Base-by-base conservation (phyloP, 2,329 filamentous ascomycete genomes). In the Arthroderma sp. region DNA sequence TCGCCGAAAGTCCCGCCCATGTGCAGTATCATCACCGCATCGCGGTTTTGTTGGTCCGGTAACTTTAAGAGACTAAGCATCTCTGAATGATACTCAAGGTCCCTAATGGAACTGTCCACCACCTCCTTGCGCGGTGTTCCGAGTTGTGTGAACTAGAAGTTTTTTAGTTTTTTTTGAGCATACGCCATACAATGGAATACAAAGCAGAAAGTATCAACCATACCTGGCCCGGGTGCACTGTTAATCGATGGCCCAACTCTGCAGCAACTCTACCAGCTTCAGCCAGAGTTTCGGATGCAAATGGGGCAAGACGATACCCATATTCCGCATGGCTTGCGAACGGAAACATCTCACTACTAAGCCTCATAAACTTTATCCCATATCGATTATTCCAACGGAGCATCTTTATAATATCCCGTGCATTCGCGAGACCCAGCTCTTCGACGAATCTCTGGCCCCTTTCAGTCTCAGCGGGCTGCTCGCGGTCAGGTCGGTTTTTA, bases 321-420 rank as follows among this genome's bases (percentile, higher is more conserved):
- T 94, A 82, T 50, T 86, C 82, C 27, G 76, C 74, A 56, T 96
- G 89, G 51, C 85, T 93, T 1, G 89, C 89, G 60, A 95, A 95
- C 0, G 89, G 89, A 52, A 96, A 96, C 84, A 95, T 95, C 54
- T 95, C 89, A 44, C 86, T 94, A 53, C 86, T 94, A 15, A 96
- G 70, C 1, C 89, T 78, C 76, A 96, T 78, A 61, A 96, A 95
- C 53, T 80, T 88, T 64, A 96, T 96, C 34, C 82, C 81, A 52
- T 89, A 95, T 53, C 78, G 83, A 51, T 93, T 82, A 57, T 96
- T 95, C 89, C 89, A 96, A 1, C 78, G 75, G 6, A 95, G 57
- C 77, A 95, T 86, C 62, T 93, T 94, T 46, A 74, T 66, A 30
- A 95, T 77, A 54, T 96, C 89, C 36, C 77, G 73, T 1, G 84